Evolutionary conservation across 2,329 filamentous ascomycete species (phyloP), one percentile per base, ranked within the genome.

Genomic region (Arthroderma uncinatum): DNA sequence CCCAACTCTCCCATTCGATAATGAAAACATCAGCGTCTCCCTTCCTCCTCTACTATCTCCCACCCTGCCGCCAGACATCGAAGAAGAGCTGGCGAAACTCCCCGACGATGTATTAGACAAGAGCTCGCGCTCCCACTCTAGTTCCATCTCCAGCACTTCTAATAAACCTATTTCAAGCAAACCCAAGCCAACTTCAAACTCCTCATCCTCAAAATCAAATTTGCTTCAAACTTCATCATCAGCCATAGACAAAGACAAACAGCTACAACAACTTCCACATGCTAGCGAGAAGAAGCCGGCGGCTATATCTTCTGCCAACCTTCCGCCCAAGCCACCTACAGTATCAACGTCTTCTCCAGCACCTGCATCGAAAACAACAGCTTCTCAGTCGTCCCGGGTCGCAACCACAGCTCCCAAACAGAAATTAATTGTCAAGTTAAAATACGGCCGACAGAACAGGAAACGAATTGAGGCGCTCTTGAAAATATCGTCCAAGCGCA

Each of bases 11-110:
- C 68, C 67, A 33, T 70, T 60, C 8, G 44, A 54, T n/a, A 70
- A 55, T 64, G 67, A 2, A 64, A 71, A 56, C 23, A 59, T 59
- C 56, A 65, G 62, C 19, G 67, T 68, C 25, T 72, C 67, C 56
- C 67, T 82, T 16, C 80, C 80, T 9, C 72, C 74, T 8, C 72
- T 82, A 36, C 68, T 83, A n/a, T 83, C 81, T 3, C 80, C 80
- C 2, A 81, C 78, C 12, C 70, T 83, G 2, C 80, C 80, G 5
- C 72, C 77, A 1, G 77, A 76, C 55, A 75, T 83, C 47, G 77
- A 79, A 62, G 77, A 75, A 57, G 77, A 80, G 57, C 66, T 83
- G 25, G 73, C 70, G 6, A 66, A 74, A 58, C 70, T 74, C 19
- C 23, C 56, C 16, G 71, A 73, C 40, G 68, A 68, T 34, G 66